Conservation (phyloP, 2,329 filamentous ascomycete genomes). For the Lasiodiplodia hormozganensis region DNA sequence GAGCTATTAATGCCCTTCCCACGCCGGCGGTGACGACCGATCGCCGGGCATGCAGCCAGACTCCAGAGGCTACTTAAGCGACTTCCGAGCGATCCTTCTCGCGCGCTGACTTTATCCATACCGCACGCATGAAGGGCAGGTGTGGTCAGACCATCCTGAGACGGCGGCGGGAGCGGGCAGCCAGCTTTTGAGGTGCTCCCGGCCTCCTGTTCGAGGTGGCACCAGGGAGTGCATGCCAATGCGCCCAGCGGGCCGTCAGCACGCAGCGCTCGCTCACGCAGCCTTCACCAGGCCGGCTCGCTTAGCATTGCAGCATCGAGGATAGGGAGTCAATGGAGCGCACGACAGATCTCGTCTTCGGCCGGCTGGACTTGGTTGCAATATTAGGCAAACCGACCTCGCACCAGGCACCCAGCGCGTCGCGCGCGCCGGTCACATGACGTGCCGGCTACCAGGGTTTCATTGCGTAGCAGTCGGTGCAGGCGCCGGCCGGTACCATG, state of each 20-base stretch:
- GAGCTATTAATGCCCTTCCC: constrained; percentile 22
- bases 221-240: constrained; percentile 5
- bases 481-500: constrained; percentile 10
- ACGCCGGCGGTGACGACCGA: background rate
- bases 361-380: too few species aligned
- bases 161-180: constrained; percentile 12
- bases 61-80: background rate
- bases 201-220: background rate
- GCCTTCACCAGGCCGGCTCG: background rate
- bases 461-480: constrained; percentile 14
- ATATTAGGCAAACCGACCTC: too few species aligned
- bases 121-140: constrained; percentile 7
- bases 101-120: constrained; percentile 18
- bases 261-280: background rate
- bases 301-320: background rate
- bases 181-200: background rate
- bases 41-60: constrained; percentile 9
- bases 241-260: background rate
- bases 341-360: background rate
- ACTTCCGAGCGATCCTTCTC: constrained; percentile 1
- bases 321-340: background rate
- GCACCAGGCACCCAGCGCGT: background rate
- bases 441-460: constrained; percentile 19
- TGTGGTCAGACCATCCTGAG: constrained; percentile 13
- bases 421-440: constrained; percentile 11